Evolutionary conservation across 2,329 filamentous ascomycete species (phyloP).

Genomic region (Botrytis tulipae): DNA sequence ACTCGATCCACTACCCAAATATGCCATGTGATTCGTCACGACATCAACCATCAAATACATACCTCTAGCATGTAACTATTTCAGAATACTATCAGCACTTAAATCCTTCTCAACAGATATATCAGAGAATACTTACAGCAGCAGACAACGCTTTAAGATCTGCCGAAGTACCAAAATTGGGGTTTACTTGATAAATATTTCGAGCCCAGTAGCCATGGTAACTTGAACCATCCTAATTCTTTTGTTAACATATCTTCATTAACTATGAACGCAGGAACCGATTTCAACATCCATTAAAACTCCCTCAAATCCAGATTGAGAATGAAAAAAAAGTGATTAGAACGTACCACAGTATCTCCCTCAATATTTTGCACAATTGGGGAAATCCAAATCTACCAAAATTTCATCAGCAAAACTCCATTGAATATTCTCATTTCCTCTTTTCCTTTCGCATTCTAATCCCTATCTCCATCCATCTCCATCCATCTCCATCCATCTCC

Average conservation of each 20-base stretch:
- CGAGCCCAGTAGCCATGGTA: slow-evolving; percentile 50
- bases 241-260: not conserved
- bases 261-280: rapidly evolving
- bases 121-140: slow-evolving; percentile 36
- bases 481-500: no score
- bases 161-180: slow-evolving; percentile 47
- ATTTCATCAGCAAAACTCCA: not conserved
- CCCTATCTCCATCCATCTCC: no score
- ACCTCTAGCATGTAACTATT: slow-evolving; percentile 41
- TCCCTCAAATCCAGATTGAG: rapidly evolving
- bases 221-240: slow-evolving; percentile 38
- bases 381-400: slow-evolving; percentile 44
- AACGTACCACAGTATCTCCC: slow-evolving; percentile 35
- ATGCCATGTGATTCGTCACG: slow-evolving; percentile 50
- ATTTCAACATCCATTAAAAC: not conserved
- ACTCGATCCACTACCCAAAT: slow-evolving; percentile 37
- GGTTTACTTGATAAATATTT: slow-evolving; percentile 49
- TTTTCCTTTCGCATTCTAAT: no score
- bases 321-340: not conserved
- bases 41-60: slow-evolving; percentile 52
- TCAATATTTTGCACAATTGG: slow-evolving; percentile 43
- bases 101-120: no score
- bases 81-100: not conserved
- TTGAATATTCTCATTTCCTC: no score
- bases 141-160: slow-evolving; percentile 48